Conservation (phyloP, 257 asterid genomes). For the Galeopsis tetrahit region DNA sequence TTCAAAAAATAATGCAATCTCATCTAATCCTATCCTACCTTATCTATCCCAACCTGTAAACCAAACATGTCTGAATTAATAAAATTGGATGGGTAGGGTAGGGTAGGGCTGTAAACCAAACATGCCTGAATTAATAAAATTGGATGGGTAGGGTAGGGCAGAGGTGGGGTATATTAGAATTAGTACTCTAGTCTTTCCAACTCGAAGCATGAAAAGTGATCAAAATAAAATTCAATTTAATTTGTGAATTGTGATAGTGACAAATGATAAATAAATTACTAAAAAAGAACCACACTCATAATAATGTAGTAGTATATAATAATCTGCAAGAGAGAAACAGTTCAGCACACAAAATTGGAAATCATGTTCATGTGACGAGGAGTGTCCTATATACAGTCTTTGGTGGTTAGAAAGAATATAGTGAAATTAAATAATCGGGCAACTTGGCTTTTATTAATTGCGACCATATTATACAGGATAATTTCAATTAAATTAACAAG, state of each 20-base stretch:
- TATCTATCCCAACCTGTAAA: no score
- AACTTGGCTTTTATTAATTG: neutral
- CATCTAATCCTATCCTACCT: no score
- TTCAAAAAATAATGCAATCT: no score
- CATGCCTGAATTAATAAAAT: no score
- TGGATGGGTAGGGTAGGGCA: neutral
- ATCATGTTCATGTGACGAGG: neutral
- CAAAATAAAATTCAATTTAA: neutral
- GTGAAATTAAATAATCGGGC: neutral
- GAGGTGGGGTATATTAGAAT: neutral
- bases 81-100: no score
- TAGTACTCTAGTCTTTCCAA: neutral
- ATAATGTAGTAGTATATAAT: neutral
- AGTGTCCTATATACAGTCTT: neutral
- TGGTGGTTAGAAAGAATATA: slow-evolving; percentile 4
- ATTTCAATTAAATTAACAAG: neutral
- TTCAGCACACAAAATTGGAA: neutral
- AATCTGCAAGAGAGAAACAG: neutral
- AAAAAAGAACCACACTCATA: neutral
- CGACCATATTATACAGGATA: neutral
- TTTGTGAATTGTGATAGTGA: neutral
- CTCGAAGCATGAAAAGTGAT: neutral
- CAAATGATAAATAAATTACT: neutral
- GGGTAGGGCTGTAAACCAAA: no score
- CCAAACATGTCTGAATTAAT: no score